A percentile compares a stretch with the other conserved stretches of the same genome.
phyloP scores from a whole-genome alignment of 2,329 filamentous ascomycete species.

The Aspergillus terreus region DNA sequence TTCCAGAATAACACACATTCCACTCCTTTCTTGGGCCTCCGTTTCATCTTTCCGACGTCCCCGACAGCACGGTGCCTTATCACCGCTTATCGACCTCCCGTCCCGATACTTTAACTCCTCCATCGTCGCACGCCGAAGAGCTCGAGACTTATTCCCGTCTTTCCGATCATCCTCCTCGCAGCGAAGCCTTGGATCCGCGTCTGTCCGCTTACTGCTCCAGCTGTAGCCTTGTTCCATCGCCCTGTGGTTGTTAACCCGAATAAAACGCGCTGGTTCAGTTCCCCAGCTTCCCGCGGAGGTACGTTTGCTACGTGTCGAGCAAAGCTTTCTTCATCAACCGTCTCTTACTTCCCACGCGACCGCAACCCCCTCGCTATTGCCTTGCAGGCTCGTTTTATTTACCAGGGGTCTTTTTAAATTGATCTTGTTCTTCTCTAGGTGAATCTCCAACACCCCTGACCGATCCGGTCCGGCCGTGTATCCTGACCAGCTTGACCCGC shows the following conservation, averaged over 20 bases:
- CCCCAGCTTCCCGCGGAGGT: background rate
- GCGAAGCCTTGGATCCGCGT: background rate
- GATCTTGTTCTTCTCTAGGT: background rate
- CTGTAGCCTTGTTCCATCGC: background rate
- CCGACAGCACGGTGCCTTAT: conserved; percentile 4
- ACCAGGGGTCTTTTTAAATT: background rate
- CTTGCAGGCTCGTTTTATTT: background rate
- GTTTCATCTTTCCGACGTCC: background rate
- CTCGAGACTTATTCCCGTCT: conserved; percentile 3
- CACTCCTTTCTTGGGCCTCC: background rate
- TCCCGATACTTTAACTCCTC: background rate
- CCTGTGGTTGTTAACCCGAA: background rate
- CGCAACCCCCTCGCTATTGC: background rate
- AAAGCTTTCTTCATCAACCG: background rate
- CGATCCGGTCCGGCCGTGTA: background rate
- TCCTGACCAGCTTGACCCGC: conserved; percentile 2
- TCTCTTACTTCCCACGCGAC: background rate
- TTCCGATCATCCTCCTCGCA: background rate
- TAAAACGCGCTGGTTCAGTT: background rate
- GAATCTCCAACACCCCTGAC: background rate
- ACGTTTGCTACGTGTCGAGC: background rate
- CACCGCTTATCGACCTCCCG: conserved; percentile 8
- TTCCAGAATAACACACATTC: background rate
- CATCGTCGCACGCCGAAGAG: conserved; percentile 1
- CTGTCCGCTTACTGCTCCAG: background rate